phyloP scores from a whole-genome alignment of 2,329 filamentous ascomycete genomes.

The Cladobotryum protrusum region DNA sequence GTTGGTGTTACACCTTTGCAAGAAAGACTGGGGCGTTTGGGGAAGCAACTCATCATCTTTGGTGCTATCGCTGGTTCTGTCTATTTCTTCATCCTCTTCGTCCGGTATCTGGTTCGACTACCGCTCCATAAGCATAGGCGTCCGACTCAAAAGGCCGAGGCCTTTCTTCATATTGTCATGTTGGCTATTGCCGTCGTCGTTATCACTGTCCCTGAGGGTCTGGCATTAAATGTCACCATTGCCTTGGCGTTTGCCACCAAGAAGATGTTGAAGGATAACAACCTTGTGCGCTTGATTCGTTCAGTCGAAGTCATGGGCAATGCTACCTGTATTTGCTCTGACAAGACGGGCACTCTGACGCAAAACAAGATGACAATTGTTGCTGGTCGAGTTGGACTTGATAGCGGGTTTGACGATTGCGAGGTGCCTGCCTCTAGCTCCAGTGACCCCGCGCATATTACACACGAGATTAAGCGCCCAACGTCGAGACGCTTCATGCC shows the following conservation, averaged over 20 bases:
- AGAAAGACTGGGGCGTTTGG: slow-evolving; percentile 68
- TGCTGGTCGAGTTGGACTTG: slow-evolving; percentile 45
- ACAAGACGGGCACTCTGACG: slow-evolving; percentile 61
- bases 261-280: slow-evolving; percentile 57
- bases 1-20: slow-evolving; percentile 73
- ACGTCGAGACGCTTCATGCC: slow-evolving; percentile 25
- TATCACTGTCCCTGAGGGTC: slow-evolving; percentile 54
- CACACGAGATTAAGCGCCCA: slow-evolving; percentile 17
- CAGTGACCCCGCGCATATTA: not conserved
- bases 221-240: slow-evolving; percentile 55
- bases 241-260: slow-evolving; percentile 58
- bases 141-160: slow-evolving; percentile 46
- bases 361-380: slow-evolving; percentile 59
- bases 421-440: slow-evolving; percentile 17
- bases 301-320: slow-evolving; percentile 61
- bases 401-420: slow-evolving; percentile 31
- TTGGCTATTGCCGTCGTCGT: slow-evolving; percentile 54
- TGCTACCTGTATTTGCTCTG: slow-evolving; percentile 57
- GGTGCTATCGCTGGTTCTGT: slow-evolving; percentile 34
- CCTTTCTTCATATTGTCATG: slow-evolving; percentile 53
- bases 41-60: slow-evolving; percentile 60
- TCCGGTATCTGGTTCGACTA: slow-evolving; percentile 32
- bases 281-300: slow-evolving; percentile 51
- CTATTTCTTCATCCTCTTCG: slow-evolving; percentile 37
- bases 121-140: slow-evolving; percentile 29